Evolutionary conservation across 352 stramenopile genomes (phyloP).

Genomic region (Pythium graminicola): DNA sequence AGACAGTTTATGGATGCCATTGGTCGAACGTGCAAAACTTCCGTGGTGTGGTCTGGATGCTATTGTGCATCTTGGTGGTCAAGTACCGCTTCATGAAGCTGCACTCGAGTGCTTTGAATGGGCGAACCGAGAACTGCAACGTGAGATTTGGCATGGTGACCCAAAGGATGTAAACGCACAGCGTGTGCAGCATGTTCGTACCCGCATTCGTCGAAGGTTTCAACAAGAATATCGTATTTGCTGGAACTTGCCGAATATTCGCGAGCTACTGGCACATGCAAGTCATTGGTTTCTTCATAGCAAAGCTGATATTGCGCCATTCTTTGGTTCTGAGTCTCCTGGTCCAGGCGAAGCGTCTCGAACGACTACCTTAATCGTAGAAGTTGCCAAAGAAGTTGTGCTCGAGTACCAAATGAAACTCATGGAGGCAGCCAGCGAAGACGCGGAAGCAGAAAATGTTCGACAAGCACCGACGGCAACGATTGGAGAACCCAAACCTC

Average conservation of each 20-base stretch:
- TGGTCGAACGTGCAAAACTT: conserved; percentile 38
- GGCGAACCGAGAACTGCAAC: conserved; percentile 32
- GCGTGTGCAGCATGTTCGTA: conserved; percentile 11
- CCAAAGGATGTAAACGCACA: conserved; percentile 5
- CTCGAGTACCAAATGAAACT: conserved; percentile 50
- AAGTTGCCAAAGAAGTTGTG: conserved; percentile 44
- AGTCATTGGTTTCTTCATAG: conserved; percentile 65
- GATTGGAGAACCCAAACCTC: neutral
- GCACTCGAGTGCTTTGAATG: conserved; percentile 57
- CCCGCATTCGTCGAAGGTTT: conserved; percentile 47
- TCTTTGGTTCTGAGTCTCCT: conserved; percentile 36
- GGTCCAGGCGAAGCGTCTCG: conserved; percentile 13
- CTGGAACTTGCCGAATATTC: conserved; percentile 63
- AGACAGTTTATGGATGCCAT: conserved; percentile 53
- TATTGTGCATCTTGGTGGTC: conserved; percentile 63
- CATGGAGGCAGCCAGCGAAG: conserved; percentile 14
- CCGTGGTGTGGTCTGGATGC: conserved; percentile 68
- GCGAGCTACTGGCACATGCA: conserved; percentile 45
- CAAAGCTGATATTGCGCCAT: conserved; percentile 54
- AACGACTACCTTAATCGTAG: conserved; percentile 35
- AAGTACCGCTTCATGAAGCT: conserved; percentile 69
- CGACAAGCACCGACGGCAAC: neutral
- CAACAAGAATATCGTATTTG: conserved; percentile 62
- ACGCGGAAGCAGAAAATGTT: neutral
- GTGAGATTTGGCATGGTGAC: conserved; percentile 3